A percentile compares a stretch with the other conserved stretches of the same genome.
Conservation (phyloP, 2,329 filamentous ascomycete genomes). For the Phyllosticta paracitricarpa region DNA sequence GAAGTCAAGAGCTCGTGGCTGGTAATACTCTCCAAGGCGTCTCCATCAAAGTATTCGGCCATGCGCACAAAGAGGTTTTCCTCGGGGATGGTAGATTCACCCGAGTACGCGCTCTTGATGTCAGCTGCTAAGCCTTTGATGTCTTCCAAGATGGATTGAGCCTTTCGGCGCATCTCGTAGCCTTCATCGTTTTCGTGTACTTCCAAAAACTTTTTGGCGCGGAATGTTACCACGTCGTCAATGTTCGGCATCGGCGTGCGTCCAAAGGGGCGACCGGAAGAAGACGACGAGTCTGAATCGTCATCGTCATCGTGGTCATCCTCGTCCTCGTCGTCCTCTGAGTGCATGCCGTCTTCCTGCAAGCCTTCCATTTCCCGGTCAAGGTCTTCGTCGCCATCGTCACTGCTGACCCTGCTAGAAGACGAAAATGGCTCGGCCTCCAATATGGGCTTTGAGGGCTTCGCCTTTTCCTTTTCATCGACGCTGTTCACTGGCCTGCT, state of each 20-base stretch:
- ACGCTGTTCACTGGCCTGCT: slow-evolving; percentile 32
- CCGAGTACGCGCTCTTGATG: slow-evolving; percentile 61
- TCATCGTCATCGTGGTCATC: slow-evolving; percentile 39
- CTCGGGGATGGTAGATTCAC: slow-evolving; percentile 37
- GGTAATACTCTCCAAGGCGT: slow-evolving; percentile 85
- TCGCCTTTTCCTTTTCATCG: slow-evolving; percentile 18
- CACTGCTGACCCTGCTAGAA: slow-evolving; percentile 18
- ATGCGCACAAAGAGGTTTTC: slow-evolving; percentile 62
- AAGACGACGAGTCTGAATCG: slow-evolving; percentile 55
- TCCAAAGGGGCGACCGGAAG: slow-evolving; percentile 25
- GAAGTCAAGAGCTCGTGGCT: slow-evolving; percentile 91
- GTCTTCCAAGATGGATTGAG: slow-evolving; percentile 61
- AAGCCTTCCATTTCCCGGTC: slow-evolving; percentile 42
- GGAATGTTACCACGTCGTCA: slow-evolving; percentile 61
- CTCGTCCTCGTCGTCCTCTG: slow-evolving; percentile 39
- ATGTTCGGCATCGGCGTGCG: slow-evolving; percentile 36
- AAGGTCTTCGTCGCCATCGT: slow-evolving; percentile 23
- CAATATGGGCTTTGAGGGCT: slow-evolving; percentile 15
- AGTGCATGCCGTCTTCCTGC: slow-evolving; percentile 41
- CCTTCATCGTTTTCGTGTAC: slow-evolving; percentile 69
- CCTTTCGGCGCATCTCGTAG: slow-evolving; percentile 67
- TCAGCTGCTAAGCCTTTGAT: slow-evolving; percentile 62
- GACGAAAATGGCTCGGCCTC: slow-evolving; percentile 19
- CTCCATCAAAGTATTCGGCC: slow-evolving; percentile 76
- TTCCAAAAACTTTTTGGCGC: slow-evolving; percentile 76